Evolutionary conservation across 805 yeast species (phyloP).

Genomic region (Candida hungchunana): DNA sequence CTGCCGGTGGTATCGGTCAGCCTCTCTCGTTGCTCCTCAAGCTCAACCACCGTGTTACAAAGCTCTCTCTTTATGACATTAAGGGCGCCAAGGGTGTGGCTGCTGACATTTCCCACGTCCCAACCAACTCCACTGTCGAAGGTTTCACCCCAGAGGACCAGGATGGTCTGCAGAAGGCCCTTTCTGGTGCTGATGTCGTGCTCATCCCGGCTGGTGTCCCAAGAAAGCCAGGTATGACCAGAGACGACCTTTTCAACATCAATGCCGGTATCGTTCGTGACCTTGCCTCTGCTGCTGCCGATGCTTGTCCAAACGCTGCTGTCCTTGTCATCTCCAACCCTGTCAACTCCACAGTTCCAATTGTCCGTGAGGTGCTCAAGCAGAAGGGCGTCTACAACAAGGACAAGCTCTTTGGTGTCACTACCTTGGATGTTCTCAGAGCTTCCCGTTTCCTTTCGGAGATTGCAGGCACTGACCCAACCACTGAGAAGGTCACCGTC

Average conservation of each 20-base stretch:
- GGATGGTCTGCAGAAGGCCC: slow-evolving; percentile 69
- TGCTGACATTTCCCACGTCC: slow-evolving; percentile 90
- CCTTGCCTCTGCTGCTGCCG: slow-evolving; percentile 82
- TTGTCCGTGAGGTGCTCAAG: slow-evolving; percentile 89
- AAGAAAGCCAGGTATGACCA: slow-evolving; percentile 98
- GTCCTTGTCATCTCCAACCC: slow-evolving; percentile 87
- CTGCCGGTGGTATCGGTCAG: slow-evolving; percentile 95
- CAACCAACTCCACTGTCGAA: slow-evolving; percentile 83
- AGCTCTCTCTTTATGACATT: slow-evolving; percentile 81
- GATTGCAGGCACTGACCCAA: slow-evolving; percentile 59
- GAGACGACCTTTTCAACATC: slow-evolving; percentile 95
- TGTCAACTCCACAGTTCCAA: slow-evolving; percentile 95
- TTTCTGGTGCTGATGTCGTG: slow-evolving; percentile 69
- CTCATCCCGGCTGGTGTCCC: slow-evolving; percentile 98
- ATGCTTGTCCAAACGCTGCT: slow-evolving; percentile 79
- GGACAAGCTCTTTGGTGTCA: slow-evolving; percentile 90
- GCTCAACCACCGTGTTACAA: slow-evolving; percentile 83
- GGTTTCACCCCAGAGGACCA: slow-evolving; percentile 84
- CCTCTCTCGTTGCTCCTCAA: slow-evolving; percentile 80
- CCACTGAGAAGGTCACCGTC: slow-evolving; percentile 82
- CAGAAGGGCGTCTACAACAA: slow-evolving; percentile 85
- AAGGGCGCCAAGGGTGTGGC: slow-evolving; percentile 96
- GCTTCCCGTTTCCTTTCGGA: slow-evolving; percentile 80
- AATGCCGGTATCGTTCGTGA: slow-evolving; percentile 94
- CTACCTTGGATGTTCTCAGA: slow-evolving; percentile 89